Percentiles rank a stretch among this genome's conserved stretches.
Conservation (phyloP, 2,329 filamentous ascomycete genomes). For the Penicillium oxalicum region DNA sequence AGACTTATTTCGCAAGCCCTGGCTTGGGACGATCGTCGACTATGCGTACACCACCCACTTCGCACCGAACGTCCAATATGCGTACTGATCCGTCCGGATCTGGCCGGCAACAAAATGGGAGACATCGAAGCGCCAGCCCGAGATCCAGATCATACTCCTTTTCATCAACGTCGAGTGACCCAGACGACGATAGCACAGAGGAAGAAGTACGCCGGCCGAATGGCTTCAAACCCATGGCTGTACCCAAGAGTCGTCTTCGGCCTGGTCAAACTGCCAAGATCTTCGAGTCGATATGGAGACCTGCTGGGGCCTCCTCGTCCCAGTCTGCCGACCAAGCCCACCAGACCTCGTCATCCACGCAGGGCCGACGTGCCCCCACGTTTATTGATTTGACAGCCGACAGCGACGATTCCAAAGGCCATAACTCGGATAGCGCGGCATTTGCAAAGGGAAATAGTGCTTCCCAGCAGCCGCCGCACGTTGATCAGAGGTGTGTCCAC, state of each 20-base stretch:
- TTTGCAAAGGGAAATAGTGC: slow-evolving; percentile 17
- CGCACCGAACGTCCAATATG: slow-evolving; percentile 25
- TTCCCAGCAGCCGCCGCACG: slow-evolving; percentile 9
- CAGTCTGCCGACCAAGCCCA: slow-evolving; percentile 6
- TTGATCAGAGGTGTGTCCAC: slow-evolving; percentile 13
- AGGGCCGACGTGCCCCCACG: slow-evolving; percentile 8
- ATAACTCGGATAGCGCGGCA: slow-evolving; percentile 27
- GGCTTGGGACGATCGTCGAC: slow-evolving; percentile 50
- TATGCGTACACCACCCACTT: slow-evolving; percentile 45
- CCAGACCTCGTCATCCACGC: slow-evolving; percentile 6
- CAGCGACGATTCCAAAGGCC: slow-evolving; percentile 24
- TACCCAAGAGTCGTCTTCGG: slow-evolving; percentile 35
- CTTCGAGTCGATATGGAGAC: slow-evolving; percentile 20
- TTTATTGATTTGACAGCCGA: slow-evolving; percentile 24
- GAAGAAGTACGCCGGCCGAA: slow-evolving; percentile 17
- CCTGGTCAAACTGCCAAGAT: slow-evolving; percentile 27
- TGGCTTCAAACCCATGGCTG: slow-evolving; percentile 35
- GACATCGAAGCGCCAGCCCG: slow-evolving; percentile 43
- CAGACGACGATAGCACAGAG: slow-evolving; percentile 31
- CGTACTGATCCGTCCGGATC: slow-evolving; percentile 35
- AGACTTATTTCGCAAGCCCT: slow-evolving; percentile 49
- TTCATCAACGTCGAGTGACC: slow-evolving; percentile 38
- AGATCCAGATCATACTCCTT: slow-evolving; percentile 27
- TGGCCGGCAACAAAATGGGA: slow-evolving; percentile 23
- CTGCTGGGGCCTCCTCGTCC: slow-evolving; percentile 28